Evolutionary conservation across 1,139 yeast genomes (phyloP).

Genomic region (Candida anutae): DNA sequence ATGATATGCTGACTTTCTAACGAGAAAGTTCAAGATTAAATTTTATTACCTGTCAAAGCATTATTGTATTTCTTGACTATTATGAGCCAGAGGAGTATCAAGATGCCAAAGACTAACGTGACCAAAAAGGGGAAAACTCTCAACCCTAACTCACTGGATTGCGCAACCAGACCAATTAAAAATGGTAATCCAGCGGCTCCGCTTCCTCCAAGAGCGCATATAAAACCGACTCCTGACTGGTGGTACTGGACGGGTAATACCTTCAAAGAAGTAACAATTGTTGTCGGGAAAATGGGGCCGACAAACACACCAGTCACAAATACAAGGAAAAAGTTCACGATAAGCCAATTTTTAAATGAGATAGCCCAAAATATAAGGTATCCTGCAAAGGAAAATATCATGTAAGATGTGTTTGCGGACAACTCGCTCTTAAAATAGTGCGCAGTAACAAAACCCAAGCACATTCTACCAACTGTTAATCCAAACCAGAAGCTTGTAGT

Average conservation of each 20-base stretch:
- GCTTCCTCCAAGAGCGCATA: conserved; percentile 66
- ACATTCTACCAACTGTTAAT: conserved; percentile 53
- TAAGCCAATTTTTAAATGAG: conserved; percentile 11
- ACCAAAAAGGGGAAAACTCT: conserved; percentile 27
- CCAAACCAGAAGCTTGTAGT: conserved; percentile 64
- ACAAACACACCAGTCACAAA: conserved; percentile 58
- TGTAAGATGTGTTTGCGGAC: conserved; percentile 39
- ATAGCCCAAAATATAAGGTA: conserved; percentile 24
- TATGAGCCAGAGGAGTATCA: conserved; percentile 22
- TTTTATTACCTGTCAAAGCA: conserved; percentile 11
- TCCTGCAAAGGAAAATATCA: conserved; percentile 22
- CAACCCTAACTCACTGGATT: conserved; percentile 27
- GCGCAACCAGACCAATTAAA: conserved; percentile 45
- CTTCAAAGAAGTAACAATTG: conserved; percentile 57
- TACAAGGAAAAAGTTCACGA: conserved; percentile 28
- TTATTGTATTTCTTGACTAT: conserved; percentile 13
- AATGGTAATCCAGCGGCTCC: conserved; percentile 74
- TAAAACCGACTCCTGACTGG: conserved; percentile 64
- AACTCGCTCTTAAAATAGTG: conserved; percentile 36
- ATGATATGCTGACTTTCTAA: no score
- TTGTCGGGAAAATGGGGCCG: conserved; percentile 80
- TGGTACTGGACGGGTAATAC: conserved; percentile 56
- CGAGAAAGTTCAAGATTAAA: no score
- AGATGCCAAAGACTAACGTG: conserved; percentile 16
- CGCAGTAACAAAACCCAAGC: conserved; percentile 55